These are phyloP conservation scores for Bremia lactucae DNA, from an alignment of 352 stramenopile genomes.

Conservation along the genomic window DNA sequence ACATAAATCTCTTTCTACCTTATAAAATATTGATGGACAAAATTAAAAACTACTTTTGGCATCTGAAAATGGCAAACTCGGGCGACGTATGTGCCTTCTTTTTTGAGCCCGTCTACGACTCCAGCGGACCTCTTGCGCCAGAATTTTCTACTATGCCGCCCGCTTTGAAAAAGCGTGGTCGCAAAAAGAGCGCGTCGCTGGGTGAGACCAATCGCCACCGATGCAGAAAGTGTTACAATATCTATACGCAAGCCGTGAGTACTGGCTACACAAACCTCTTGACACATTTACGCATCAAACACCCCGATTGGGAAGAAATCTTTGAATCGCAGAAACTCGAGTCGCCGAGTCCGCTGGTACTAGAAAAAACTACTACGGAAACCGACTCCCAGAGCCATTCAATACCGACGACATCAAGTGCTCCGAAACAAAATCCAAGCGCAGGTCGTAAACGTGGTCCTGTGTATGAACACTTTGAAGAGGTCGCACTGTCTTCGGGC, in stretches of 20 bases:
- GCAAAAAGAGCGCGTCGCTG: constrained; percentile 11
- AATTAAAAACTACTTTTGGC: too few species aligned
- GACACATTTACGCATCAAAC: constrained; percentile 31
- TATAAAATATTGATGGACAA: too few species aligned
- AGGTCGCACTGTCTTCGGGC: constrained; percentile 5
- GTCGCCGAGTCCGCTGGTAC: neutral
- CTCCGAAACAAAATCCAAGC: constrained; percentile 1
- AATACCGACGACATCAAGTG: constrained; percentile 4
- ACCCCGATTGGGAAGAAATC: constrained; percentile 18
- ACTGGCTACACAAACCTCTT: constrained; percentile 33
- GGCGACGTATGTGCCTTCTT: constrained; percentile 27
- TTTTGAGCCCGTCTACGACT: constrained; percentile 23
- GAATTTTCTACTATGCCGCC: neutral
- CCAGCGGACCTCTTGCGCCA: neutral
- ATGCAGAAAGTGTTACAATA: constrained; percentile 24
- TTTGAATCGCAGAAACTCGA: constrained; percentile 10
- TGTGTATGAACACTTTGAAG: constrained; percentile 27
- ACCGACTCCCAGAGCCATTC: neutral
- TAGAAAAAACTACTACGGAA: neutral
- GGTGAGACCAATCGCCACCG: constrained; percentile 20
- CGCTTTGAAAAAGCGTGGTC: constrained; percentile 7
- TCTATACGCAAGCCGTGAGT: constrained; percentile 21
- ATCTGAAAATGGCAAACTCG: constrained; percentile 17
- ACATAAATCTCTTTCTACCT: too few species aligned
- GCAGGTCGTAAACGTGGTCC: constrained; percentile 25